phyloP scores from a whole-genome alignment of 192 early-diverging fungal species.

The Funneliformis mosseae region DNA sequence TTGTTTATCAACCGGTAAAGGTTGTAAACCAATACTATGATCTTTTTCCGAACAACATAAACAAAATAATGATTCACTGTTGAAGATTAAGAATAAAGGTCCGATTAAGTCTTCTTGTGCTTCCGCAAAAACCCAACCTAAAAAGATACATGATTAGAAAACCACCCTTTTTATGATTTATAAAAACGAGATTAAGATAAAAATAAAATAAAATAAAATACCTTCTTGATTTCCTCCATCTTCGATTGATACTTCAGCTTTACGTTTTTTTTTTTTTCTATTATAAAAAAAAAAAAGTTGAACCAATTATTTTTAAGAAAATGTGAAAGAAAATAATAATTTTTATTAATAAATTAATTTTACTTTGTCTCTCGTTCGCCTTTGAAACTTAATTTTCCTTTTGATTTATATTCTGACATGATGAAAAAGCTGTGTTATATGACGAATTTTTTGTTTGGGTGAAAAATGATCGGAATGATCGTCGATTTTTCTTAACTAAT shows the following conservation, averaged over 20 bases:
- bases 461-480: too few species aligned
- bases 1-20: background rate
- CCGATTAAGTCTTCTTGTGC: constrained; percentile 66
- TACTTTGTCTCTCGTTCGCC: constrained; percentile 57
- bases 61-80: constrained; percentile 62
- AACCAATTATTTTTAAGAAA: background rate
- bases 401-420: constrained; percentile 43
- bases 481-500: too few species aligned
- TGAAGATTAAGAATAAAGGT: constrained; percentile 67
- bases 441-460: too few species aligned
- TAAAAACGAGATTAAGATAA: background rate
- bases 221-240: constrained; percentile 36
- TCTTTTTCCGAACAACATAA: constrained; percentile 40
- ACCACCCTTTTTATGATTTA: background rate
- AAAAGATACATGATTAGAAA: background rate
- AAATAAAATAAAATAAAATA: background rate
- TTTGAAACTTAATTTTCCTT: constrained; percentile 61
- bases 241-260: constrained; percentile 46
- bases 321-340: background rate
- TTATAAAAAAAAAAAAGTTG: constrained; percentile 6
- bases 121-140: constrained; percentile 70
- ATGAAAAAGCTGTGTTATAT: background rate
- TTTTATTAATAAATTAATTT: background rate
- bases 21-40: constrained; percentile 17
- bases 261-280: constrained; percentile 69